These are phyloP conservation scores for Russula vinacea DNA, from an alignment of 768 basidiomycete species.

Conservation along the genomic window DNA sequence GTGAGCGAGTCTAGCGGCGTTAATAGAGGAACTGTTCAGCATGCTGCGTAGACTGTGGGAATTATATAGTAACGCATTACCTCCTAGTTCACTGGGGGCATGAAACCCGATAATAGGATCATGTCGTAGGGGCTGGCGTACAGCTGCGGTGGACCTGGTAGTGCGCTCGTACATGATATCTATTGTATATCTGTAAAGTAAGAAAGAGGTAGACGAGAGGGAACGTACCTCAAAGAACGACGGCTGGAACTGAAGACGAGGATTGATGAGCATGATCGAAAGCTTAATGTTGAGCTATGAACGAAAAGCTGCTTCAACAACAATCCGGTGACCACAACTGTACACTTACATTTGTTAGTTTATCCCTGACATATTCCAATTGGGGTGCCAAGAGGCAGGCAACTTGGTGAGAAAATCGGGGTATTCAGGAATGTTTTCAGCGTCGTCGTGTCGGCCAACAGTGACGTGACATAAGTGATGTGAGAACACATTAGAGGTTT, in stretches of 20 bases:
- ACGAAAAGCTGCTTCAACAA: neutral
- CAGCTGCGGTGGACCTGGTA: neutral
- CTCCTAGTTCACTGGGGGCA: neutral
- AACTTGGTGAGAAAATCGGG: too few relatives aligned
- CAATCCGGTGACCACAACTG: neutral
- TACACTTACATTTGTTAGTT: neutral
- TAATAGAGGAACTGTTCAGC: neutral
- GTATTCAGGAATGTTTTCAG: too few relatives aligned
- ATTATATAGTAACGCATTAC: neutral
- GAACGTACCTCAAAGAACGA: neutral
- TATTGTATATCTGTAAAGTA: neutral
- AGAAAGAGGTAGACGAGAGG: neutral
- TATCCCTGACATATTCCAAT: neutral
- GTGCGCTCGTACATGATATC: neutral
- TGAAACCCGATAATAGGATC: neutral
- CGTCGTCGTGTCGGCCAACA: neutral
- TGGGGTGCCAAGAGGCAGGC: neutral
- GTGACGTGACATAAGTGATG: conserved; percentile 6
- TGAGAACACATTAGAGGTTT: neutral
- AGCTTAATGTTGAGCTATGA: neutral
- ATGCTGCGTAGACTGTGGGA: neutral
- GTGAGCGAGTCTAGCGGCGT: neutral
- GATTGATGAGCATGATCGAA: neutral
- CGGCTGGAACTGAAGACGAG: neutral
- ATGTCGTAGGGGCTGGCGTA: neutral